Evolutionary conservation across 768 basidiomycete genomes (phyloP), one percentile per base, ranked within the genome.

Genomic region (Russula lepida): DNA sequence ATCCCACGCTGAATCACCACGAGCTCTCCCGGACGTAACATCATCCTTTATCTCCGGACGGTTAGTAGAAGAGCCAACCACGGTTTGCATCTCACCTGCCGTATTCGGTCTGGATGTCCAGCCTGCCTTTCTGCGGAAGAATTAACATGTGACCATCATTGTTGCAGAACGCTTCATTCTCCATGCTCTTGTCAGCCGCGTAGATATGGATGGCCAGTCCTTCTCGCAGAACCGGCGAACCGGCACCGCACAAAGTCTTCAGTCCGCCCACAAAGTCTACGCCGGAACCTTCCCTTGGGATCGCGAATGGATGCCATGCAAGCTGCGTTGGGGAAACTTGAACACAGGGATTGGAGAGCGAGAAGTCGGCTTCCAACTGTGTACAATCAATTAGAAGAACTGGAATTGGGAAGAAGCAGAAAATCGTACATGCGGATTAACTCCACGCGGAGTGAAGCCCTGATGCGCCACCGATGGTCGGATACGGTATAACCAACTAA

Each of bases 91-190:
- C 81, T 65, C 64, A 84, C 84, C 77, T 81, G 55, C 85, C 85
- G 62, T 83, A 80, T 70, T 88, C 85, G 2, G 85, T 86, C 70
- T 84, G 84, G 44, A 88, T 79, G 68, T 86, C 84, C 63, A 87
- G 71, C 13, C 84, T 75, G 6, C 85, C 85, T 67, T 81, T 77
- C 68, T 85, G 80, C 9, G 85, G 85, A 19, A 86, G 72, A 67
- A 88, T 82, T 68, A 86, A 71, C 75, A 85, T 80, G 70, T 86
- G 84, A 7, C 85, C 84, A 64, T 86, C 84, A 49, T 76, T 82
- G 67, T 84, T 82, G 63, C 77, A 78, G 70, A 84, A 84, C 2
- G 84, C 84, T 66, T 74, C 77, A 57, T 79, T 81, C 39, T 73
- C 78, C 84, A 86, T 86, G 5, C 81, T 81, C 43, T 74, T 66